Conservation (phyloP, 2,329 filamentous ascomycete genomes). For the Thermochaetoides dissita region DNA sequence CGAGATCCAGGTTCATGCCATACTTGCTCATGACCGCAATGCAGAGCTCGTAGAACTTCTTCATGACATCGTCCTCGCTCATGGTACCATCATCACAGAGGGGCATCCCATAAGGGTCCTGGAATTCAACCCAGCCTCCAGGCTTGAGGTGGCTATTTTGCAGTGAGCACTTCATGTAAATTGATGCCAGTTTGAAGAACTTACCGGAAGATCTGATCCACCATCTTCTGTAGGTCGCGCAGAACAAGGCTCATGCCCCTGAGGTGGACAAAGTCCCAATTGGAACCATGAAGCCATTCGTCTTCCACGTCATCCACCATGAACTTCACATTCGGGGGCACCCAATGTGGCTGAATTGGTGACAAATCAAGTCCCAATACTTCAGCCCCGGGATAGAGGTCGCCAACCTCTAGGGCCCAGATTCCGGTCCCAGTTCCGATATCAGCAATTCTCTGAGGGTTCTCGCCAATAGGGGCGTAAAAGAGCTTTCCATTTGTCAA, state of each 20-base stretch:
- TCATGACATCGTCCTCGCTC: conserved; percentile 13
- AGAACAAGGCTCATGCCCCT: conserved; percentile 26
- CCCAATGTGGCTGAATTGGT: conserved; percentile 26
- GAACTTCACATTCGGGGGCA: conserved; percentile 27
- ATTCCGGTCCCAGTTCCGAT: conserved; percentile 25
- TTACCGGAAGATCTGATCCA: conserved; percentile 25
- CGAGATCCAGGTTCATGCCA: conserved; percentile 16
- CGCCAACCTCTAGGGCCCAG: conserved; percentile 19
- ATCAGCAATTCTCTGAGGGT: conserved; percentile 24
- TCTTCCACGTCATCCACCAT: conserved; percentile 25
- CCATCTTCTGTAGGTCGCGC: conserved; percentile 33
- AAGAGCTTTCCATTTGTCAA: conserved; percentile 25
- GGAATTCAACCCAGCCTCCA: conserved; percentile 20
- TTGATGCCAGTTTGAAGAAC: background rate
- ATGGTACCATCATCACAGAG: conserved; percentile 15
- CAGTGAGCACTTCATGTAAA: too few species aligned
- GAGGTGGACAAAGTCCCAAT: conserved; percentile 20
- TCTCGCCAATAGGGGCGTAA: conserved; percentile 26
- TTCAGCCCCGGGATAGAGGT: conserved; percentile 24
- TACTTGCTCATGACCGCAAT: conserved; percentile 18
- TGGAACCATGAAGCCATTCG: conserved; percentile 15
- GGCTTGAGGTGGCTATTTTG: conserved; percentile 13
- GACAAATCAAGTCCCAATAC: conserved; percentile 27
- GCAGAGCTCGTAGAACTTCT: conserved; percentile 19
- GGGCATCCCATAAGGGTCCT: conserved; percentile 18